Percentiles rank a stretch among this genome's conserved stretches.
phyloP scores from a whole-genome alignment of 495 filamentous ascomycete genomes.

The Aspergillus sparsus region DNA sequence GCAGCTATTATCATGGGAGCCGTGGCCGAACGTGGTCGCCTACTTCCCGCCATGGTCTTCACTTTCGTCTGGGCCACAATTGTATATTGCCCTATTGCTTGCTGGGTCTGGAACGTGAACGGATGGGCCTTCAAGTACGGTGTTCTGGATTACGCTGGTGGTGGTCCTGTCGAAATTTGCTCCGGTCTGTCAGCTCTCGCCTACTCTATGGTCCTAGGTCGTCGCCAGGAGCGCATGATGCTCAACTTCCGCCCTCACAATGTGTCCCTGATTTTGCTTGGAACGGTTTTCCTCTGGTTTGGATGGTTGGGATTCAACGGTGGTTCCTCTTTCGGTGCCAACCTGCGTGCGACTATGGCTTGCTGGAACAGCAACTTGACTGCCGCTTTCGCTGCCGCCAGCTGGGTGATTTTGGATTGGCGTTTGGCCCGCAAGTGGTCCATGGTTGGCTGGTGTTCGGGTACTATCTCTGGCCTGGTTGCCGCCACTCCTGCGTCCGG shows the following conservation, averaged over 20 bases:
- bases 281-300: slow-evolving; percentile 95
- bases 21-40: slow-evolving; percentile 89
- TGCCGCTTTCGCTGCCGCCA: slow-evolving; percentile 81
- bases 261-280: slow-evolving; percentile 94
- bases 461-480: slow-evolving; percentile 85
- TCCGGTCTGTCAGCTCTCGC: slow-evolving; percentile 91
- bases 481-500: slow-evolving; percentile 89
- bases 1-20: slow-evolving; percentile 91
- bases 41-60: slow-evolving; percentile 95
- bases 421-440: slow-evolving; percentile 97
- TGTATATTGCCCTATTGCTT: slow-evolving; percentile 94
- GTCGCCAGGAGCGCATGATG: slow-evolving; percentile 99
- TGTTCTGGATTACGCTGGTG: slow-evolving; percentile 94
- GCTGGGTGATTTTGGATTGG: slow-evolving; percentile 93
- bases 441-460: slow-evolving; percentile 98
- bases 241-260: slow-evolving; percentile 95
- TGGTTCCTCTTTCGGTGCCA: slow-evolving; percentile 94
- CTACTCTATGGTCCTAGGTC: slow-evolving; percentile 92
- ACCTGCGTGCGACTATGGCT: slow-evolving; percentile 91
- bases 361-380: slow-evolving; percentile 97
- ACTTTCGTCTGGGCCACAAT: slow-evolving; percentile 94
- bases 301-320: slow-evolving; percentile 99
- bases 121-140: slow-evolving; percentile 93
- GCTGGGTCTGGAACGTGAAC: slow-evolving; percentile 93
- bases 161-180: slow-evolving; percentile 95